These are phyloP conservation scores for Cyberlindnera sargentensis DNA, from an alignment of 805 yeast species.

Conservation along the genomic window DNA sequence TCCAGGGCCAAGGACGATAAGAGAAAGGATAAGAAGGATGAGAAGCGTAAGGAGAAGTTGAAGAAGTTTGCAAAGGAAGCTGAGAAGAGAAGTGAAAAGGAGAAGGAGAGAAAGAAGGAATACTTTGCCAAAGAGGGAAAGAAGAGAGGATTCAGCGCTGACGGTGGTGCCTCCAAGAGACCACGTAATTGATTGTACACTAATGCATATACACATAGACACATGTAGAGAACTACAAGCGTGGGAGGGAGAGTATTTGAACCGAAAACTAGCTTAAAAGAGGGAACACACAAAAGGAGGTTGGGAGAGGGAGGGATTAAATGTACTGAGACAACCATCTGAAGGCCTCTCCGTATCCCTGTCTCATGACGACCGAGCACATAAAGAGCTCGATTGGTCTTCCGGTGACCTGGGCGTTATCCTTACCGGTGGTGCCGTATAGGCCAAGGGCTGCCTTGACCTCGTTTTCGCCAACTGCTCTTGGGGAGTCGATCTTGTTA, in stretches of 20 bases:
- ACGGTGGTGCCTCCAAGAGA: conserved; percentile 24
- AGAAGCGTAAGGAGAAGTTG: conserved; percentile 65
- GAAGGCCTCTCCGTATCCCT: conserved; percentile 97
- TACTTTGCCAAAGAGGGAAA: conserved; percentile 67
- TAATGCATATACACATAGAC: not conserved
- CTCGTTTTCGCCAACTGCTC: conserved; percentile 93
- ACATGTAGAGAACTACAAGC: too few relatives aligned
- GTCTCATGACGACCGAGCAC: conserved; percentile 98
- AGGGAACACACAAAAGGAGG: not conserved
- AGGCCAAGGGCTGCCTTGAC: conserved; percentile 85
- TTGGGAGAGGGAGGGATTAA: conserved; percentile 24
- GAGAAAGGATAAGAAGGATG: conserved; percentile 65
- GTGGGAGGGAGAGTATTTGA: not conserved
- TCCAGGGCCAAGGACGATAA: conserved; percentile 80
- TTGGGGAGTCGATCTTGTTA: conserved; percentile 91
- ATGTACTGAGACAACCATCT: conserved; percentile 97
- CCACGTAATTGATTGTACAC: conserved; percentile 13
- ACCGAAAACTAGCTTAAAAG: not conserved
- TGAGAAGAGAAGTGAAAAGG: conserved; percentile 64
- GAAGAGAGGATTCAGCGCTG: conserved; percentile 41
- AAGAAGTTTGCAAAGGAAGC: conserved; percentile 73
- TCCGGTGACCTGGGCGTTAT: conserved; percentile 55
- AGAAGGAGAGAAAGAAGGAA: conserved; percentile 80
- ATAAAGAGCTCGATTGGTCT: conserved; percentile 95
- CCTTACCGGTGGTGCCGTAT: conserved; percentile 86